Evolutionary conservation across 2,329 filamentous ascomycete genomes (phyloP), one percentile per base, ranked within the genome.

Genomic region (Calonectria leucothoes): DNA sequence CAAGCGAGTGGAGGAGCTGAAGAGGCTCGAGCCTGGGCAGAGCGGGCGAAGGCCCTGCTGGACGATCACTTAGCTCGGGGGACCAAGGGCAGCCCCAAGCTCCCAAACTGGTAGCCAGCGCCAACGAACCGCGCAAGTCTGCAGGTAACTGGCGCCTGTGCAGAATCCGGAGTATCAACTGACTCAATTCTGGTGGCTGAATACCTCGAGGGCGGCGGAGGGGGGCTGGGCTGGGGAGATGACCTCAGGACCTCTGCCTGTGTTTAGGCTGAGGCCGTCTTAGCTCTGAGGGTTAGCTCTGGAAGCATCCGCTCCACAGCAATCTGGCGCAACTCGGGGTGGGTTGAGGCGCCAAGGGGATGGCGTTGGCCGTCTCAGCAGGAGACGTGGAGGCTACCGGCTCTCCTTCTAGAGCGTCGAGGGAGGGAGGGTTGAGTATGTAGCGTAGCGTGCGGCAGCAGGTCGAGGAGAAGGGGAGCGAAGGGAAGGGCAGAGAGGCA

Each of bases 281-380:
- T 69, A 69, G 66, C 52, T 69, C 29, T 69, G 37, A 68, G 59
- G 37, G 35, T 51, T 69, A 69, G 66, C 66, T 69, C 39, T 63
- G 31, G 45, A 69, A 49, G 42, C 55, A 52, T 52, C 66, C 52
- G 48, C 70, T 72, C 70, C 65, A 69, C 65, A 57, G 57, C 61
- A 72, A 65, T 64, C 69, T 71, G 69, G 69, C 42, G 67, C 67
- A 59, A 66, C 39, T 59, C 69, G 55, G 69, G 48, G 51, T 49
- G 61, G 61, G 51, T 66, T 71, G 51, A 49, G 59, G 63, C 29
- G 35, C 49, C 69, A 57, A 59, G 61, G 29, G 63, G 59, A 63
- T 63, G 59, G 59, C 55, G 55, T 59, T 59, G 55, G 55, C 20
- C 31, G 55, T 59, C 55, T 59, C 55, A 59, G 55, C 55, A 35